A percentile compares a stretch with the other conserved stretches of the same genome.
Conservation (phyloP, 352 stramenopile species). For the Phytophthora megakarya region DNA sequence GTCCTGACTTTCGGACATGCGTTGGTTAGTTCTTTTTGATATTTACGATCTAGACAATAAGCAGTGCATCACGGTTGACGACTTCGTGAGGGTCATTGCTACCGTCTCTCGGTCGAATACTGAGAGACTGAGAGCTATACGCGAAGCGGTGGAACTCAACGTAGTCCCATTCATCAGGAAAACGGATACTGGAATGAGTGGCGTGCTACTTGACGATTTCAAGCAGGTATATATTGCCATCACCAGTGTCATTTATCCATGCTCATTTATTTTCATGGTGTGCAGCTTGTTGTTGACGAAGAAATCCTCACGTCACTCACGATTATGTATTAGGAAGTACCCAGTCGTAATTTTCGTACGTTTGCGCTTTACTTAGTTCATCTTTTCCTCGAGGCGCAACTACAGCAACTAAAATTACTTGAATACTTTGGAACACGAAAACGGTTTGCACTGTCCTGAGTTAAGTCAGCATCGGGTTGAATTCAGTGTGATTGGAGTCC, state of each 20-base stretch:
- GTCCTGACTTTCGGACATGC: too few species aligned
- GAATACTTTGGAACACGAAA: slow-evolving; percentile 16
- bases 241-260: not conserved
- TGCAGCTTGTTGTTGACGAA: slow-evolving; percentile 24
- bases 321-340: slow-evolving; percentile 29
- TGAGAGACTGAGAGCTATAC: not conserved
- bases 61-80: slow-evolving; percentile 32
- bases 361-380: not conserved
- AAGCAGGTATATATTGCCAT: slow-evolving; percentile 17
- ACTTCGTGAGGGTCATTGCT: slow-evolving; percentile 37
- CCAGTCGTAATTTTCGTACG: too few species aligned
- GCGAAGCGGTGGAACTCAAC: slow-evolving; percentile 12
- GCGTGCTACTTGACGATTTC: slow-evolving; percentile 22
- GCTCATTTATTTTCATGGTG: not conserved
- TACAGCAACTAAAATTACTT: slow-evolving; percentile 27
- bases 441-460: slow-evolving; percentile 13
- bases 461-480: not conserved
- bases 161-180: slow-evolving; percentile 19
- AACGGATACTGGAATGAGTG: not conserved
- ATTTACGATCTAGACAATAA: slow-evolving; percentile 45
- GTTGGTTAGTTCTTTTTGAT: slow-evolving; percentile 45
- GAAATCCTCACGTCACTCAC: slow-evolving; percentile 18
- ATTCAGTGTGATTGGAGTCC: not conserved
- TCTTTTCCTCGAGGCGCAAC: not conserved
- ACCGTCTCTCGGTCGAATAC: slow-evolving; percentile 15